Evolutionary conservation across 2,329 filamentous ascomycete species (phyloP).

Genomic region (Emergomyces africanus): DNA sequence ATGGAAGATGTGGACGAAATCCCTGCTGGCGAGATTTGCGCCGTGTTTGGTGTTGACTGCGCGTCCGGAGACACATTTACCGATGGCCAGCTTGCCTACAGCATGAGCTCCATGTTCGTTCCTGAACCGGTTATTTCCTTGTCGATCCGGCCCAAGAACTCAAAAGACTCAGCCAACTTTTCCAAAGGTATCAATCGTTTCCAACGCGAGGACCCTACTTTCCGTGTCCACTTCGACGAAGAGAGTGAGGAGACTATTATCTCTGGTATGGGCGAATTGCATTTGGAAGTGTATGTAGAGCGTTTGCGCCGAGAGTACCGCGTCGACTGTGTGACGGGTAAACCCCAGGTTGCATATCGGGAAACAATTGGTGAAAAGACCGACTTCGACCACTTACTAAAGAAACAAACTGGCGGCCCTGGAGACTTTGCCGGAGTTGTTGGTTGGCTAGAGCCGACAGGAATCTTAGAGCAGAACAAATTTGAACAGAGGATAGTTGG

Average conservation of each 20-base stretch:
- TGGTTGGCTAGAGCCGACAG: constrained; percentile 81
- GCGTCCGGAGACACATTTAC: constrained; percentile 98
- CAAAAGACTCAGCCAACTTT: constrained; percentile 85
- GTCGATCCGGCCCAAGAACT: constrained; percentile 91
- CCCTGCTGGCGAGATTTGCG: constrained; percentile 93
- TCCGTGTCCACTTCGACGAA: constrained; percentile 81
- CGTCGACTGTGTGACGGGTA: constrained; percentile 88
- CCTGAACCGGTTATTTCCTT: constrained; percentile 97
- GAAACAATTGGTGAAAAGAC: constrained; percentile 75
- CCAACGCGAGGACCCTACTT: constrained; percentile 95
- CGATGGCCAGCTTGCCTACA: constrained; percentile 81
- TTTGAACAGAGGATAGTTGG: constrained; percentile 84
- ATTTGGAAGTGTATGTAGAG: constrained; percentile 95
- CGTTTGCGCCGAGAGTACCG: constrained; percentile 94
- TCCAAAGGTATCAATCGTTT: constrained; percentile 98
- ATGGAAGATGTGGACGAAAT: constrained; percentile 95
- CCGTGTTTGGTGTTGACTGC: constrained; percentile 95
- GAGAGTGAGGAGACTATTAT: constrained; percentile 97
- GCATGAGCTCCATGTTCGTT: constrained; percentile 94
- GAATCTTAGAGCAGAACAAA: constrained; percentile 56
- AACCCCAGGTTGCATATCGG: constrained; percentile 92
- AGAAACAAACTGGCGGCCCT: constrained; percentile 89
- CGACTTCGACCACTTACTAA: constrained; percentile 84
- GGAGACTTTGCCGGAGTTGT: constrained; percentile 91
- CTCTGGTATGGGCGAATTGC: constrained; percentile 94